A percentile compares a stretch with the other conserved stretches of the same genome.
These are phyloP conservation scores for Fusarium pseudonygamai DNA, from an alignment of 2,329 filamentous ascomycete species.

Conservation along the genomic window DNA sequence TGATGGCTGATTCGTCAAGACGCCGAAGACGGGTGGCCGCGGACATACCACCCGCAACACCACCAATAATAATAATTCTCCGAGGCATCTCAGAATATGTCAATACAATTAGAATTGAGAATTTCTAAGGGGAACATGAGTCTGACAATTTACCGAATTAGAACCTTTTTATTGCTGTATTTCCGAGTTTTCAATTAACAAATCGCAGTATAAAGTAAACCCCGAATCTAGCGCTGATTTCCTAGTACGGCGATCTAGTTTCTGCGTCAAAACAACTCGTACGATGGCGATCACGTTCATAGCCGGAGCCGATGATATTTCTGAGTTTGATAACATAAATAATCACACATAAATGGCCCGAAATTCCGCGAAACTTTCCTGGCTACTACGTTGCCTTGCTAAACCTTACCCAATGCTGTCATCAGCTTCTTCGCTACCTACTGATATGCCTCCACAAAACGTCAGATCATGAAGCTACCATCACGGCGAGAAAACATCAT, in stretches of 20 bases:
- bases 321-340: not conserved
- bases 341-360: not conserved
- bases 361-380: not conserved
- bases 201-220: not conserved
- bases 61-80: not conserved
- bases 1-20: not conserved
- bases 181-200: not conserved
- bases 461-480: not conserved
- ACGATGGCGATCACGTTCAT: not conserved
- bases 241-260: not conserved
- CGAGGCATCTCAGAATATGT: not conserved
- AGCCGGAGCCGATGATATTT: not conserved
- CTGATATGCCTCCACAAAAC: not conserved
- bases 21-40: not conserved
- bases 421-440: not conserved
- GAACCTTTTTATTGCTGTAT: not conserved
- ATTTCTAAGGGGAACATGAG: accelerated
- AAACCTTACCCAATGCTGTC: not conserved
- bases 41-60: not conserved
- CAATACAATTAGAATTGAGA: not conserved
- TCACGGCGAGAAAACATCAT: not conserved
- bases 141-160: not conserved
- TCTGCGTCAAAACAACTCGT: not conserved
- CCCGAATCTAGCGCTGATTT: not conserved
- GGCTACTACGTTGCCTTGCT: not conserved